phyloP scores from a whole-genome alignment of 225 moss, liverwort and hornwort species.

The Marchantia polymorpha region DNA sequence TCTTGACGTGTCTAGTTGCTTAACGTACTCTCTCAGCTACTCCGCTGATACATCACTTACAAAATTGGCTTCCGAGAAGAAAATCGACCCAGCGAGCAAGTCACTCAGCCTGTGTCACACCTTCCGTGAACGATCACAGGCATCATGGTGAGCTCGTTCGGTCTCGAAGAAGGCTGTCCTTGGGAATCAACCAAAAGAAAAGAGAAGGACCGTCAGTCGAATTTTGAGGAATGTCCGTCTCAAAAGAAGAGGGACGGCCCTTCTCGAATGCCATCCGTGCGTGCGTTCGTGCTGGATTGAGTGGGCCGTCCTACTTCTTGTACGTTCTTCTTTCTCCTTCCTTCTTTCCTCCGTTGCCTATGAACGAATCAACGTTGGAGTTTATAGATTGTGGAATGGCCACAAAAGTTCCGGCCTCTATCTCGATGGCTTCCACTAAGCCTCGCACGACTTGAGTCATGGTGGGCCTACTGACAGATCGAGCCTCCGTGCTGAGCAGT shows the following conservation, averaged over 20 bases:
- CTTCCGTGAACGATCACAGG: neutral
- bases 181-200: neutral
- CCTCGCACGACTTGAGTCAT: constrained; percentile 47
- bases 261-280: neutral
- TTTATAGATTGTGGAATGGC: constrained; percentile 10
- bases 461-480: constrained; percentile 41
- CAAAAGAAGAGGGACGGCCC: neutral
- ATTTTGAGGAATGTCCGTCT: neutral
- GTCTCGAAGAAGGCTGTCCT: constrained; percentile 1
- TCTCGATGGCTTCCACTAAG: constrained; percentile 29
- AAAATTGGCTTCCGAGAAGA: constrained; percentile 19
- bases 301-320: constrained; percentile 9
- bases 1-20: constrained; percentile 9
- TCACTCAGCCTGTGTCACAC: constrained; percentile 14
- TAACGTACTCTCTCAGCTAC: neutral
- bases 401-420: constrained; percentile 27
- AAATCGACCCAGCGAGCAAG: neutral
- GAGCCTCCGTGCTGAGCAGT: constrained; percentile 46
- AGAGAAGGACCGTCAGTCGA: constrained; percentile 1
- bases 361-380: constrained; percentile 3
- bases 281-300: neutral
- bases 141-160: constrained; percentile 3
- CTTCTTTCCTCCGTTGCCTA: constrained; percentile 8
- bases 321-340: constrained; percentile 5
- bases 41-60: constrained; percentile 15